Evolutionary conservation across 2,329 filamentous ascomycete species (phyloP), one percentile per base, ranked within the genome.

Genomic region (Stylonectria norvegica): DNA sequence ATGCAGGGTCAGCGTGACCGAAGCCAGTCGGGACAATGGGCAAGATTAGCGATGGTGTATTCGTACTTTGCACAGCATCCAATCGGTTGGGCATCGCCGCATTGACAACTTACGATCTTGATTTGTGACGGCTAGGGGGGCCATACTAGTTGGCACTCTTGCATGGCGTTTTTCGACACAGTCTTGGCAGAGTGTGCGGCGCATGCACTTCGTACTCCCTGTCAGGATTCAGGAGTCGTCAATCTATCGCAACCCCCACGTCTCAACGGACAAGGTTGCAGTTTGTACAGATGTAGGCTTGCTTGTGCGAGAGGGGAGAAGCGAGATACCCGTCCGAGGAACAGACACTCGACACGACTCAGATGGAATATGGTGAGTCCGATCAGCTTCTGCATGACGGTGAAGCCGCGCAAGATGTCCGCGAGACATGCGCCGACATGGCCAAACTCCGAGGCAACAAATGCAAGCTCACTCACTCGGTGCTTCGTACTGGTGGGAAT

Each of bases 21-120:
- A 53, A 34, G 41, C 41, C 36, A 31, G 38, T 41, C 41, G 43
- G 39, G 34, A 43, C 49, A 49, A 45, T 38, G 45, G 23, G 25
- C 44, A 42, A 56, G 54, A 55, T 57, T 56, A 53, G 53, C 53
- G 53, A 55, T 40, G 34, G 40, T 41, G 42, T 42, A n/a, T n/a
- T n/a, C n/a, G n/a, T n/a, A 45, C 43, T 28, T 39, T 50, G 42
- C 48, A 52, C 33, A 34, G 39, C 34, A 50, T 37, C 51, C 50
- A 55, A 55, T 50, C 51, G 43, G 45, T 47, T 56, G 41, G 41
- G 42, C 38, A 47, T 41, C 52, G 42, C 34, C 43, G 43, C 38
- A 46, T 42, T 55, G 44, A 38, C 42, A 56, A 48, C 47, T 53
- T 49, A 52, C 34, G 36, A 53, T 52, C 47, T 52, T 52, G 41